Base-by-base conservation (phyloP, 257 asterid species). In the Paraleonurus japonicus region DNA sequence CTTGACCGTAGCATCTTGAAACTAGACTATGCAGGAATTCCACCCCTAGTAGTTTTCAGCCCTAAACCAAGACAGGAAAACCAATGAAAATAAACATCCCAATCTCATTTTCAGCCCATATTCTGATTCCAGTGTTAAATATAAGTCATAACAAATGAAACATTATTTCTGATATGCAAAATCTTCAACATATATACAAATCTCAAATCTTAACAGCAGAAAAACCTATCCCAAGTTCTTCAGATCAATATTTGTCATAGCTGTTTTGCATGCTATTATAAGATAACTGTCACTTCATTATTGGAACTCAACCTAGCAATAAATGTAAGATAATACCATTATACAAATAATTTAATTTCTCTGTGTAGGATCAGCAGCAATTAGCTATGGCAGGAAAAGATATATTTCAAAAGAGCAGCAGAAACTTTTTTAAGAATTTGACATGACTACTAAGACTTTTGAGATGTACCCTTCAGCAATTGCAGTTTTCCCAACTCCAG, bases 401-500 rank as follows among this genome's bases (percentile, higher is more conserved):
- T 10, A 32, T 54, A 15, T 50, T 71, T 27, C 32, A 5, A 47
- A n/a, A 57, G 67, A 76, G 13, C 0, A 28, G 58, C 20, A 81
- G 27, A 48, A 24, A 33, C 55, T 58, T 60, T 64, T 69, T 32
- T 17, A 58, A 27, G 48, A 33, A 75, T 35, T 45, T 60, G 12
- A 60, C 37, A 50, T 16, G 4, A 19, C 19, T 13, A 50, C 69
- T 71, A 67, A 76, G 59, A 12, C 0, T 4, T 32, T 64, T 70
- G 60, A 78, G 71, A 64, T 15, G 69, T 92, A 92, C 98, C 98
- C 98, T 82, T 94, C 98, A 67, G 96, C 98, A 76, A 94, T 94
- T 79, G 98, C 97, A 72, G 98, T 94, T 88, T 94, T 94, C 19
- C 98, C 98, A 11, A 94, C 98, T 39, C 98, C 98, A 65, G 98